A percentile compares a stretch with the other conserved stretches of the same genome.
Evolutionary conservation across 805 yeast species (phyloP).

Genomic region (Aciculoconidium aculeatum): DNA sequence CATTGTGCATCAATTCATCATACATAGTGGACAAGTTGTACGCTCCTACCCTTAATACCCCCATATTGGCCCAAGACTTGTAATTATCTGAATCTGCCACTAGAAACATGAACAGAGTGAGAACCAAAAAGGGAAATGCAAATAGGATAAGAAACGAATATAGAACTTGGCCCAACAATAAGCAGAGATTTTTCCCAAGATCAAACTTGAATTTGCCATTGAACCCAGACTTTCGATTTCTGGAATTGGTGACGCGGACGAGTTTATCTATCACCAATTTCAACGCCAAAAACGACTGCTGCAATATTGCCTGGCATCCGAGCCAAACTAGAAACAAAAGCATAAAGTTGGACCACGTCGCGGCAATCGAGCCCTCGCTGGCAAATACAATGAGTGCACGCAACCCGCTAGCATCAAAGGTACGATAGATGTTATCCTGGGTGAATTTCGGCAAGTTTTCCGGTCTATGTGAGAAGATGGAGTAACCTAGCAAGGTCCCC

Average conservation of each 20-base stretch:
- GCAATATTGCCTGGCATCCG: constrained; percentile 15
- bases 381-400: constrained; percentile 29
- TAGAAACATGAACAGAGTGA: constrained; percentile 29
- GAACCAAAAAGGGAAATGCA: constrained; percentile 39
- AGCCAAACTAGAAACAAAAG: constrained; percentile 25
- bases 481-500: constrained; percentile 46
- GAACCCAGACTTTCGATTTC: constrained; percentile 2
- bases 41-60: constrained; percentile 15
- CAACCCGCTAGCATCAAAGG: constrained; percentile 37
- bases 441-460: constrained; percentile 4
- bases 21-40: constrained; percentile 22
- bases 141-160: constrained; percentile 28
- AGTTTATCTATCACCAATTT: constrained; percentile 9
- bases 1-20: constrained; percentile 11
- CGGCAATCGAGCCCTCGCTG: constrained; percentile 15
- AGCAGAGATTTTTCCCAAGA: constrained; percentile 16
- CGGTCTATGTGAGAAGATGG: constrained; percentile 13
- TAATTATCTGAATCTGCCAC: constrained; percentile 14
- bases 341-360: constrained; percentile 42
- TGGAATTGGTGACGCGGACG: constrained; percentile 4
- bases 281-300: constrained; percentile 16
- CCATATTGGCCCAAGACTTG: constrained; percentile 10
- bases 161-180: constrained; percentile 28
- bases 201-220: constrained; percentile 9
- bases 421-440: constrained; percentile 36